Base-by-base conservation (phyloP, 2,329 filamentous ascomycete species). In the Akanthomyces uredinophilus region DNA sequence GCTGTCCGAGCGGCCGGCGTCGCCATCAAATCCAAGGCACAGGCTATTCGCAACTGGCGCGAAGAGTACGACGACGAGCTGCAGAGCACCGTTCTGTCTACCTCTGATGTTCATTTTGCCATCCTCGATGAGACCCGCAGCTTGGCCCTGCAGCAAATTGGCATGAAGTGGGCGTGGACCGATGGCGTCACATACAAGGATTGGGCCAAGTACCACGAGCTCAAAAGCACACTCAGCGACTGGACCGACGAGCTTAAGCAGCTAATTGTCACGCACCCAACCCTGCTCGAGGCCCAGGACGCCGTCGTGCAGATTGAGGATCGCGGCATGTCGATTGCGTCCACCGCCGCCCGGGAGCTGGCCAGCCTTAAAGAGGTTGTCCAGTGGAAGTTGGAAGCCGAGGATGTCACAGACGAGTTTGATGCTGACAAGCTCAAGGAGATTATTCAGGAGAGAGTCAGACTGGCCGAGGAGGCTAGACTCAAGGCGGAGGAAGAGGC, bases 171-270 rank as follows among this genome's bases (percentile, higher is more conserved):
- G 93, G 92, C 94, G 14, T 96, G 91, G 88, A 95, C 92, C 78
- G 92, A 98, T 63, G 92, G 92, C 37, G 85, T 99, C 64, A 96
- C 94, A 1, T 97, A 99, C 81, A 93, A 96, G 74, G 92, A 99
- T 73, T 99, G 95, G 95, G 86, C 89, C 64, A 95, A 94, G 73
- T 99, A 96, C 71, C 92, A 98, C 73, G 86, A 90, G 64, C 81
- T 99, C 63, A 96, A 91, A 78, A 85, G 84, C 60, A 88, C 90
- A 14, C 90, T 97, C 58, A 87, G 89, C 53, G 86, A 91, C 69
- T 97, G 94, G 92, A 89, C 91, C 61, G 81, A 85, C 41, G 91
- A 96, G 67, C 87, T 99, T 53, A 87, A 91, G 71, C 81, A 87
- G 63, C 84, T 93, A 59, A 90, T 92, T 44, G 83, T 89, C 64